phyloP scores from a whole-genome alignment of 1,284 basidiomycete genomes.

The Leccinum olivaceoglutinosum region DNA sequence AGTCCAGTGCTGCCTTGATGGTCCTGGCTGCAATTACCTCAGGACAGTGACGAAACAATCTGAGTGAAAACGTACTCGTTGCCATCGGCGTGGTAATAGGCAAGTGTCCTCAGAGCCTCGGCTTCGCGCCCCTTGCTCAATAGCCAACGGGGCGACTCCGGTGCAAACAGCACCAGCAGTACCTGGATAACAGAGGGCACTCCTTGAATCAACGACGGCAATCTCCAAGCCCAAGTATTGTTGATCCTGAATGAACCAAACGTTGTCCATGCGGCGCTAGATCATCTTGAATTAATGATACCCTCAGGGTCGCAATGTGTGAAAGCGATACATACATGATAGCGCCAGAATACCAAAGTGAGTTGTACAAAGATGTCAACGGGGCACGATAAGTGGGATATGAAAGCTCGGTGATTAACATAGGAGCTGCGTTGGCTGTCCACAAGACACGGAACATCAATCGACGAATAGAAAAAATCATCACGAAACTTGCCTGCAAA shows the following conservation, averaged over 20 bases:
- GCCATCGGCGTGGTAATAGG: constrained; percentile 74
- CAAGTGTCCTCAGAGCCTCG: constrained; percentile 58
- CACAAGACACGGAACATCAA: not conserved
- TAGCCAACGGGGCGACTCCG: constrained; percentile 71
- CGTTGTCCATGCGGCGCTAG: constrained; percentile 68
- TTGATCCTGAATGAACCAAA: constrained; percentile 68
- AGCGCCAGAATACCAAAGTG: constrained; percentile 49
- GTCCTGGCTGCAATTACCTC: constrained; percentile 61
- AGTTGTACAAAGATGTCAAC: constrained; percentile 70
- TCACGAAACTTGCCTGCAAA: constrained; percentile 47
- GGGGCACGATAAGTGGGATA: constrained; percentile 74
- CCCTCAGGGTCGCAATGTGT: not conserved
- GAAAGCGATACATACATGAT: no score
- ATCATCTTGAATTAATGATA: not conserved
- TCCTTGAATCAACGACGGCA: constrained; percentile 65
- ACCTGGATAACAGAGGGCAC: constrained; percentile 64
- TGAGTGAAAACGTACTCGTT: constrained; percentile 43
- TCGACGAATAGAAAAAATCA: not conserved
- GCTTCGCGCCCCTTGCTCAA: constrained; percentile 59
- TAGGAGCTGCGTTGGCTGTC: constrained; percentile 59
- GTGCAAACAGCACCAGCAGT: constrained; percentile 52
- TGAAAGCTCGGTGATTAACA: constrained; percentile 73
- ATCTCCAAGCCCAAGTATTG: constrained; percentile 70
- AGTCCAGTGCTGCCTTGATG: constrained; percentile 70
- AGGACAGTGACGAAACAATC: not conserved